Evolutionary conservation across 2,329 filamentous ascomycete species (phyloP).

Genomic region (Colletotrichum euphorbiae): DNA sequence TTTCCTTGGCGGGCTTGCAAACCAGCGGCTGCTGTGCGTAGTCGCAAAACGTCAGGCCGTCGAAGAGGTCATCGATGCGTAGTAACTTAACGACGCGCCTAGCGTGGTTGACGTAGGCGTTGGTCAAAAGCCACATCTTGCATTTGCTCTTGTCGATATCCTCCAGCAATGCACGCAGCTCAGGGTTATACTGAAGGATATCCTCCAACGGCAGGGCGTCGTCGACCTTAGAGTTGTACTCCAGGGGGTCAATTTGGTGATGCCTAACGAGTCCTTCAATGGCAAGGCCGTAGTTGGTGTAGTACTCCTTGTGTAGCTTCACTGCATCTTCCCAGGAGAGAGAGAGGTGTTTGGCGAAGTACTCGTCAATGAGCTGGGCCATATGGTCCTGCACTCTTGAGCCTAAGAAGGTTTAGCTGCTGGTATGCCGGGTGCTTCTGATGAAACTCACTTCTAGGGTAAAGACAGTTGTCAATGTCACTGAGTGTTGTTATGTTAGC

Average conservation of each 20-base stretch:
- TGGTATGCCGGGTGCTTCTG: not conserved
- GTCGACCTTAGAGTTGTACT: constrained; percentile 95
- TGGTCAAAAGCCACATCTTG: constrained; percentile 93
- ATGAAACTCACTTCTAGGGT: constrained; percentile 77
- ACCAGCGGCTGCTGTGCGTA: constrained; percentile 79
- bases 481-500: constrained; percentile 58
- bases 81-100: constrained; percentile 84
- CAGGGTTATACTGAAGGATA: constrained; percentile 82
- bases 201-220: constrained; percentile 90
- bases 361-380: constrained; percentile 80
- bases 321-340: constrained; percentile 83
- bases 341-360: constrained; percentile 76
- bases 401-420: constrained; percentile 55
- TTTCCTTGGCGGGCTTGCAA: constrained; percentile 86
- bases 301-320: constrained; percentile 90
- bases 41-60: constrained; percentile 95
- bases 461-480: constrained; percentile 98
- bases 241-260: constrained; percentile 93
- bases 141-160: constrained; percentile 88
- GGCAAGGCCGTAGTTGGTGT: constrained; percentile 94
- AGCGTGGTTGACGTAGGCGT: constrained; percentile 92
- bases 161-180: constrained; percentile 79
- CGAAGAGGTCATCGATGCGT: constrained; percentile 87
- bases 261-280: constrained; percentile 94
- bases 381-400: constrained; percentile 89